Evolutionary conservation across 129 eudicot genomes (phyloP).

Genomic region (Sambucus nigra): DNA sequence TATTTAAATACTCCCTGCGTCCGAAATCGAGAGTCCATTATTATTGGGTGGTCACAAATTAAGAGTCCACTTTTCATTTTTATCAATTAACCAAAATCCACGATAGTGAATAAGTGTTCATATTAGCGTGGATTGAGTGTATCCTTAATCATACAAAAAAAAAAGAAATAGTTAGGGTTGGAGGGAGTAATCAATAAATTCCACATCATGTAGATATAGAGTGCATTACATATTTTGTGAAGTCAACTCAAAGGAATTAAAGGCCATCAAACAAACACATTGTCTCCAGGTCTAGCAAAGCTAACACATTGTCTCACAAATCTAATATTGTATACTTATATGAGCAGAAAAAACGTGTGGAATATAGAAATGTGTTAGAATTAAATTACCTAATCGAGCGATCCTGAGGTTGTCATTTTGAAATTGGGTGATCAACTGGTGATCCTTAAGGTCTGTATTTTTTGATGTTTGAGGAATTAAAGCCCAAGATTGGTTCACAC

Average conservation of each 20-base stretch:
- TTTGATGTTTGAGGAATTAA: conserved; percentile 4
- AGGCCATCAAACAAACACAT: background rate
- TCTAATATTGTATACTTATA: background rate
- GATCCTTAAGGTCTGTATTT: conserved; percentile 2
- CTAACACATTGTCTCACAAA: background rate
- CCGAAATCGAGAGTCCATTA: too few relatives aligned
- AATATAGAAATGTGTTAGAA: background rate
- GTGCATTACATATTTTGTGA: background rate
- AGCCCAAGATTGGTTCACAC: conserved; percentile 4
- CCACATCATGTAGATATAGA: background rate
- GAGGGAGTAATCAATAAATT: too few relatives aligned
- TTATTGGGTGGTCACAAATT: too few relatives aligned
- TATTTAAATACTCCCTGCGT: too few relatives aligned
- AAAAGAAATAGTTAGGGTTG: too few relatives aligned
- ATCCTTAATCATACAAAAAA: too few relatives aligned
- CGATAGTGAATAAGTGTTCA: too few relatives aligned
- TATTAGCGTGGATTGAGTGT: too few relatives aligned
- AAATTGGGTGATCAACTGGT: conserved; percentile 17
- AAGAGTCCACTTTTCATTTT: too few relatives aligned
- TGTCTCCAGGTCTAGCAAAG: background rate
- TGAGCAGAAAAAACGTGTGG: background rate
- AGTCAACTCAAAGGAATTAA: background rate
- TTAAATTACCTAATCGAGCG: conserved; percentile 28
- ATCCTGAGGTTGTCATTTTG: conserved; percentile 29
- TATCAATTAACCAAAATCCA: too few relatives aligned